Base-by-base conservation (phyloP, 768 basidiomycete species). In the Leucogyrophana mollusca region DNA sequence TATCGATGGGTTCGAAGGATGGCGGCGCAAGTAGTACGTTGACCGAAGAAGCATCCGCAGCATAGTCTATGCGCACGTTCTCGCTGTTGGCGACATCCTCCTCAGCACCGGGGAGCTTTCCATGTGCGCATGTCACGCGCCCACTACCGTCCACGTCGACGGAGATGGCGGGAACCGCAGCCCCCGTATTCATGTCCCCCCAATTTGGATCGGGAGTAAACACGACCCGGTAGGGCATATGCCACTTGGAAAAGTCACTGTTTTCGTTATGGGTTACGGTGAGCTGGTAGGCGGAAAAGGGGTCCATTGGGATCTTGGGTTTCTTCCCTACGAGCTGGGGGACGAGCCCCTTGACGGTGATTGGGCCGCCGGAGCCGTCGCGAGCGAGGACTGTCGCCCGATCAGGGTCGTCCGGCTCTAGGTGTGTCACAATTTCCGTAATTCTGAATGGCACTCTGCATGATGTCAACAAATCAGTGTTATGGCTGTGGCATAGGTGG, bases 221-320 rank as follows among this genome's bases (percentile, higher is more conserved):
- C 39, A 43, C 23, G 17, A 48, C n/a, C 20, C 41, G 40, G 40
- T 42, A 48, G 4, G 47, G 47, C 3, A 48, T 2, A n/a, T 25
- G 22, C 34, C 39, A 33, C 5, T 30, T 22, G n/a, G 32, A 10
- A n/a, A 34, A 37, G 11, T 41, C 17, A 21, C 47, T 32, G 11
- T 36, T 23, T 2, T 27, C n/a, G 1, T 30, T 16, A 17, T 42
- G 21, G 5, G 25, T 34, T 3, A 48, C 47, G 11, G 20, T 25
- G 2, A 48, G 24, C 11, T 32, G 16, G 35, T 34, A 48, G 11
- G 40, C 32, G 9, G 11, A 13, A 35, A 16, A 16, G 6, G 35
- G 40, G 13, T 42, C 11, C 5, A 14, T 32, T 4, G 22, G 34
- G 3, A 21, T 30, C 23, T 34, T 22, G 8, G 32, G 25, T n/a